Evolutionary conservation across 2,329 filamentous ascomycete species (phyloP).

Genomic region (Cephalotrichum gorgonifer): DNA sequence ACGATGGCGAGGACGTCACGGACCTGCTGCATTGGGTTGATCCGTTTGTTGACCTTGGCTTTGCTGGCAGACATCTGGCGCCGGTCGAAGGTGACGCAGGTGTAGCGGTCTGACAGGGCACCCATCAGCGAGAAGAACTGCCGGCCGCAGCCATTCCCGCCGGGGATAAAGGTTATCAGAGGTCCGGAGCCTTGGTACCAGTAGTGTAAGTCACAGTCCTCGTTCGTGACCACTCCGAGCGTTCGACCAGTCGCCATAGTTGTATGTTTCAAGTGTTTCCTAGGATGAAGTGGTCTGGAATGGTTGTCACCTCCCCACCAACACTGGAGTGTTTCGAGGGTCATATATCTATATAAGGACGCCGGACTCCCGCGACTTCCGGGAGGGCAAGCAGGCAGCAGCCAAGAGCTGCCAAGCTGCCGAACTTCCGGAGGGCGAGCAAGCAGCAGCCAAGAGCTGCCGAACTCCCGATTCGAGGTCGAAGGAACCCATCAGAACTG

Average conservation of each 20-base stretch:
- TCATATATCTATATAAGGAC: too few species aligned
- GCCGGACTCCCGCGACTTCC: too few species aligned
- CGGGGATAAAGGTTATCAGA: slow-evolving; percentile 20
- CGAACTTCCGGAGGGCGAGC: too few species aligned
- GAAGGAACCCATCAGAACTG: too few species aligned
- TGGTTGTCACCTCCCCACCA: too few species aligned
- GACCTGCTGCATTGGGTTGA: slow-evolving; percentile 18
- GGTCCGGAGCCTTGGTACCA: slow-evolving; percentile 19
- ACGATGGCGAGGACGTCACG: slow-evolving; percentile 19
- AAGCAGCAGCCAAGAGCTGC: too few species aligned
- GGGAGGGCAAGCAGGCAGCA: too few species aligned
- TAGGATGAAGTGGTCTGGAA: too few species aligned
- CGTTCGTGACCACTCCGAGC: slow-evolving; percentile 14
- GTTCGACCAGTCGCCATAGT: slow-evolving; percentile 12
- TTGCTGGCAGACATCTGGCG: slow-evolving; percentile 21
- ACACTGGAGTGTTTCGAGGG: too few species aligned
- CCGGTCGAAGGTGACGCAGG: slow-evolving; percentile 20
- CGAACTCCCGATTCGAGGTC: too few species aligned
- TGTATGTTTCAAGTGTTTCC: too few species aligned
- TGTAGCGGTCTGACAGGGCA: slow-evolving; percentile 15
- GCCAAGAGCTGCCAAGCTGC: too few species aligned
- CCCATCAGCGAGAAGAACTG: slow-evolving; percentile 19
- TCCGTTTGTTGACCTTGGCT: slow-evolving; percentile 12
- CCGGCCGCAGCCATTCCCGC: slow-evolving; percentile 21
- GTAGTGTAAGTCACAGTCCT: slow-evolving; percentile 20